Percentiles rank a stretch among this genome's conserved stretches.
Evolutionary conservation across 2,329 filamentous ascomycete species (phyloP).

Genomic region (Oidium heveae): DNA sequence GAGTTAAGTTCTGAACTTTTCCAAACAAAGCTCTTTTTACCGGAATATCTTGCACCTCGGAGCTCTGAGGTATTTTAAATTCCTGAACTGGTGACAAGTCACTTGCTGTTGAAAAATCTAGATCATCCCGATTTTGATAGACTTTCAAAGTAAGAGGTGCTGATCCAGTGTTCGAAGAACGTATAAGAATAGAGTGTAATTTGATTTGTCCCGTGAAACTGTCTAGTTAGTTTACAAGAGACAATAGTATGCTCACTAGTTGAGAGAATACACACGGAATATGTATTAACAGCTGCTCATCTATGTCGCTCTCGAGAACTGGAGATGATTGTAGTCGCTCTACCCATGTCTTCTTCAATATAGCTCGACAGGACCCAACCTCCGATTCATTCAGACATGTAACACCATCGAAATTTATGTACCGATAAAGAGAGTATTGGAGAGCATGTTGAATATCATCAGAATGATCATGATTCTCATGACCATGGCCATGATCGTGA

Average conservation of each 20-base stretch:
- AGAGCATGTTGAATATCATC: conserved; percentile 83
- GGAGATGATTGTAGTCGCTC: conserved; percentile 47
- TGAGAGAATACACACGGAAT: conserved; percentile 40
- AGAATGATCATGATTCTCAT: conserved; percentile 69
- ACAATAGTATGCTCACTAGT: background rate
- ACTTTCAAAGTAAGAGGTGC: conserved; percentile 69
- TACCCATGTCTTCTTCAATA: conserved; percentile 79
- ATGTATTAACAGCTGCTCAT: conserved; percentile 83
- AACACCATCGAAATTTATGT: conserved; percentile 74
- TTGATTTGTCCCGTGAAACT: conserved; percentile 89
- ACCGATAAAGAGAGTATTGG: conserved; percentile 72
- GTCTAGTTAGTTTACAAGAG: background rate
- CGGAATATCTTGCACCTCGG: conserved; percentile 64
- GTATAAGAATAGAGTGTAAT: conserved; percentile 68
- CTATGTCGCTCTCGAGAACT: conserved; percentile 62
- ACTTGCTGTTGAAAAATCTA: conserved; percentile 60
- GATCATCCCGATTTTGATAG: conserved; percentile 62
- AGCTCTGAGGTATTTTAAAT: conserved; percentile 51
- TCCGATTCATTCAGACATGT: conserved; percentile 60
- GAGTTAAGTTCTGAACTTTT: conserved; percentile 51
- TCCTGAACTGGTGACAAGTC: conserved; percentile 48
- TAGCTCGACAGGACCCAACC: conserved; percentile 39
- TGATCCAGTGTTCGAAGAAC: conserved; percentile 42
- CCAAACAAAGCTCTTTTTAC: conserved; percentile 78
- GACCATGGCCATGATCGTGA: conserved; percentile 23